Conservation (phyloP, 2,329 filamentous ascomycete genomes). For the Macrophomina pseudophaseolina region DNA sequence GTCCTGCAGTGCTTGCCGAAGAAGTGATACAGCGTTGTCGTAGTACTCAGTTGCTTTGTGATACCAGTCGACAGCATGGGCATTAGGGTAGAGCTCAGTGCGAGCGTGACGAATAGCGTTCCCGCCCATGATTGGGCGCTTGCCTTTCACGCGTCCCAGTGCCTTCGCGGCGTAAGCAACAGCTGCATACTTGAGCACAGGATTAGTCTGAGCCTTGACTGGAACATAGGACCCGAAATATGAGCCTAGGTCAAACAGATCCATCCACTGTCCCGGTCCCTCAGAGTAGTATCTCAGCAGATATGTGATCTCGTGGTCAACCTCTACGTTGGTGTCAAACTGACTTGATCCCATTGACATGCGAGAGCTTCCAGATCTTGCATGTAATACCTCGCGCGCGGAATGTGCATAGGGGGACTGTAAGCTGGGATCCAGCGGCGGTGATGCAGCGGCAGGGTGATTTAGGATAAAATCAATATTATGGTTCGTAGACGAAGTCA, state of each 20-base stretch:
- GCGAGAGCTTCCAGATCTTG: constrained; percentile 21
- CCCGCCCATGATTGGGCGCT: constrained; percentile 57
- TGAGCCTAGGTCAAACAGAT: constrained; percentile 59
- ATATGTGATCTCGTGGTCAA: constrained; percentile 64
- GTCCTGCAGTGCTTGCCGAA: constrained; percentile 43
- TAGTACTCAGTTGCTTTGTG: constrained; percentile 67
- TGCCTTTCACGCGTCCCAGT: constrained; percentile 59
- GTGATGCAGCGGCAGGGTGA: constrained; percentile 37
- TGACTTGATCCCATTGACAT: constrained; percentile 21
- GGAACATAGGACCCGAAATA: constrained; percentile 67
- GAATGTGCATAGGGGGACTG: constrained; percentile 37
- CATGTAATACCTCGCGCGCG: constrained; percentile 25
- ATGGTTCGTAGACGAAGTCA: constrained; percentile 44
- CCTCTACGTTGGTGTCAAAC: constrained; percentile 31
- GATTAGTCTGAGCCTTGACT: constrained; percentile 58
- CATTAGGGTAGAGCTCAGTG: constrained; percentile 59
- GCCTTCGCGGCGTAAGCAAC: constrained; percentile 68
- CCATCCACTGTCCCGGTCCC: constrained; percentile 65
- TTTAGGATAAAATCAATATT: constrained; percentile 64
- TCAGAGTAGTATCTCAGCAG: constrained; percentile 66
- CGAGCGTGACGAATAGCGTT: constrained; percentile 54
- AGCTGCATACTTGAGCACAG: constrained; percentile 59
- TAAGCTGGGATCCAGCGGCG: constrained; percentile 43
- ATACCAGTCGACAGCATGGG: constrained; percentile 59
- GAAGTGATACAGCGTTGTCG: constrained; percentile 60